These are phyloP conservation scores for Quambalaria eucalypti DNA, from an alignment of 1,284 basidiomycete species.

Conservation along the genomic window DNA sequence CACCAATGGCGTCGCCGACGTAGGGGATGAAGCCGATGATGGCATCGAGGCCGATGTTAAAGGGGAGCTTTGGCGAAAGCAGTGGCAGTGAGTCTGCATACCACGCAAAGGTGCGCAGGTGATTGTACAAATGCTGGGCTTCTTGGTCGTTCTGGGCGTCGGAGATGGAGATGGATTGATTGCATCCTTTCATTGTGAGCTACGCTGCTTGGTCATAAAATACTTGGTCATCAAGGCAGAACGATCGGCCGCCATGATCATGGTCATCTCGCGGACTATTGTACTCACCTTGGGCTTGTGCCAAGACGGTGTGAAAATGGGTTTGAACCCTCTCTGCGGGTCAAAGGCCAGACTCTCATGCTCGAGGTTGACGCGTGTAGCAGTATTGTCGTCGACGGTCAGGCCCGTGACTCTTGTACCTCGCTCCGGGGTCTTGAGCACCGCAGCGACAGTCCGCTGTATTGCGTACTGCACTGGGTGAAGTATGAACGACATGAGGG, in stretches of 20 bases:
- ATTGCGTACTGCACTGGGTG: not conserved
- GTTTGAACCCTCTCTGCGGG: not conserved
- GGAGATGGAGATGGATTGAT: no score
- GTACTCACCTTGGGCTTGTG: not conserved
- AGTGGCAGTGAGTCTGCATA: conserved; percentile 28
- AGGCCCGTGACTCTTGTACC: not conserved
- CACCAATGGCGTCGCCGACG: conserved; percentile 37
- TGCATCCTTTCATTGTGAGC: no score
- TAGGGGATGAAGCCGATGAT: conserved; percentile 34
- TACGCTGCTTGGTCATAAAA: no score
- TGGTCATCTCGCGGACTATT: no score
- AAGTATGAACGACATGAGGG: not conserved
- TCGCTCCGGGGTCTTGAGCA: not conserved
- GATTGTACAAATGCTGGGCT: conserved; percentile 45
- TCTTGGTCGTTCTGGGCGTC: conserved; percentile 10
- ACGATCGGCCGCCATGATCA: no score
- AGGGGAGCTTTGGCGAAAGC: conserved; percentile 17
- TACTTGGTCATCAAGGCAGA: no score
- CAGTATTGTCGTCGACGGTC: not conserved
- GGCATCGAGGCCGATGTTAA: conserved; percentile 30
- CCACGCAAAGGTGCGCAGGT: conserved; percentile 32
- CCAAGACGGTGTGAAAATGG: not conserved
- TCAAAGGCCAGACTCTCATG: not conserved
- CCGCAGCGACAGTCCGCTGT: not conserved
- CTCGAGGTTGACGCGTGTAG: not conserved